phyloP scores from a whole-genome alignment of 352 stramenopile species.

The Pelagophyceae sp. region DNA sequence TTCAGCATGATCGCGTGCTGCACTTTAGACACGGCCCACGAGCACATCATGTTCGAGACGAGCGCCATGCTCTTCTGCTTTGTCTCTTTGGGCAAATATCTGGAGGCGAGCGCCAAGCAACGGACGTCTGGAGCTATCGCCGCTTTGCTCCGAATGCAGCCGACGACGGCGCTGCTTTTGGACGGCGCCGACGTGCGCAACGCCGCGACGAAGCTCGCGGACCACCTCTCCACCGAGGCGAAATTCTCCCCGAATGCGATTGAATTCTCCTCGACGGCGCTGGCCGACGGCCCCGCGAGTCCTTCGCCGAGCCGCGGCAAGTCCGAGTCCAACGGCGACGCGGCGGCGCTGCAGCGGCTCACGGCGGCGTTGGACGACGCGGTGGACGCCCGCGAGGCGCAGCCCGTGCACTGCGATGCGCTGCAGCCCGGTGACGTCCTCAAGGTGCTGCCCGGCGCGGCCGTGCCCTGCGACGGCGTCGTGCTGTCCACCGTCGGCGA shows the following conservation, averaged over 20 bases:
- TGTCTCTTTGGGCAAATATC: constrained; percentile 89
- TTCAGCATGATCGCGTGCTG: constrained; percentile 54
- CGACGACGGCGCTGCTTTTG: constrained; percentile 70
- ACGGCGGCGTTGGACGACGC: neutral
- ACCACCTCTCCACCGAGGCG: neutral
- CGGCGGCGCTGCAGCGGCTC: constrained; percentile 54
- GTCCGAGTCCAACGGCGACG: constrained; percentile 41
- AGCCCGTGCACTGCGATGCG: neutral
- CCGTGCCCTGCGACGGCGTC: constrained; percentile 70
- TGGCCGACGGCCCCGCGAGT: constrained; percentile 21
- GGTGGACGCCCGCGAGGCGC: neutral
- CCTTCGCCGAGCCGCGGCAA: constrained; percentile 42
- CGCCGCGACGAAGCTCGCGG: neutral
- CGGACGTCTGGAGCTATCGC: constrained; percentile 80
- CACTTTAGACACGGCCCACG: neutral
- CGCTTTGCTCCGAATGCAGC: constrained; percentile 84
- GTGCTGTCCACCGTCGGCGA: constrained; percentile 51
- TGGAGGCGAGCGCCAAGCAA: constrained; percentile 83
- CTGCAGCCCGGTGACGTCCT: constrained; percentile 18
- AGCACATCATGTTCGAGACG: constrained; percentile 81
- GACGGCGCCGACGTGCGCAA: constrained; percentile 36
- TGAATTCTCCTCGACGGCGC: too few relatives aligned
- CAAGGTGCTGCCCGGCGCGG: constrained; percentile 38
- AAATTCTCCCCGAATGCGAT: too few relatives aligned
- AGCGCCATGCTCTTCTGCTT: constrained; percentile 93